Conservation (phyloP, 495 filamentous ascomycete species). For the Corynascus novoguineensis region DNA sequence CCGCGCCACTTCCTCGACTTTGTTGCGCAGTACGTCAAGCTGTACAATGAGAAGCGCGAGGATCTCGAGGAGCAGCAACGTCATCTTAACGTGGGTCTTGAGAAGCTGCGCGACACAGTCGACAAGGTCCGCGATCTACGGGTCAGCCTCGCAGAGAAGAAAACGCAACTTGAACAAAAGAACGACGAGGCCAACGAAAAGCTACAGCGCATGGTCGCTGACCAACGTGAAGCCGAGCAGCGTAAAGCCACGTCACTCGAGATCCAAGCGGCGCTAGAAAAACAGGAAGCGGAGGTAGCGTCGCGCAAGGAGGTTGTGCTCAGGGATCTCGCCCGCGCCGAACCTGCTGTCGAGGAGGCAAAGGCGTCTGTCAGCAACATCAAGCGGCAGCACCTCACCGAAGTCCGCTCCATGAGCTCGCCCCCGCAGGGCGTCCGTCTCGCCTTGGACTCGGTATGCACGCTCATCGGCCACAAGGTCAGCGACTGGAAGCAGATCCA, state of each 20-base stretch:
- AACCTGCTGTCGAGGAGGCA: constrained; percentile 88
- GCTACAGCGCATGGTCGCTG: constrained; percentile 90
- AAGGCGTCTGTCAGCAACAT: constrained; percentile 96
- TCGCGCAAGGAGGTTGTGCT: constrained; percentile 77
- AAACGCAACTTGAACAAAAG: constrained; percentile 86
- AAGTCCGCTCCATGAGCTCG: constrained; percentile 93
- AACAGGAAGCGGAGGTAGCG: constrained; percentile 85
- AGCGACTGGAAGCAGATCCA: constrained; percentile 87
- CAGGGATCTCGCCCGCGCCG: constrained; percentile 80
- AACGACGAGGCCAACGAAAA: constrained; percentile 96
- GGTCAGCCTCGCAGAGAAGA: constrained; percentile 86
- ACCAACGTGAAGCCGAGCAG: constrained; percentile 93
- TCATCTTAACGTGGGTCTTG: constrained; percentile 93
- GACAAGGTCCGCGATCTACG: constrained; percentile 94
- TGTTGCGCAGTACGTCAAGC: constrained; percentile 92
- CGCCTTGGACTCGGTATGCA: constrained; percentile 91
- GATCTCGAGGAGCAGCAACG: constrained; percentile 97
- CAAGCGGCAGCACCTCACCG: constrained; percentile 91
- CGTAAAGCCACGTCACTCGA: constrained; percentile 80
- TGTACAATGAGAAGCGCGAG: constrained; percentile 97
- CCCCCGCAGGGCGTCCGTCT: constrained; percentile 86
- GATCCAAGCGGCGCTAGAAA: constrained; percentile 79
- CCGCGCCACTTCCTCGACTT: constrained; percentile 97
- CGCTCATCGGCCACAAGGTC: constrained; percentile 83
- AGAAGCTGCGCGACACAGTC: constrained; percentile 96